phyloP scores from a whole-genome alignment of 2,329 filamentous ascomycete genomes.

The Aspergillus sp. region DNA sequence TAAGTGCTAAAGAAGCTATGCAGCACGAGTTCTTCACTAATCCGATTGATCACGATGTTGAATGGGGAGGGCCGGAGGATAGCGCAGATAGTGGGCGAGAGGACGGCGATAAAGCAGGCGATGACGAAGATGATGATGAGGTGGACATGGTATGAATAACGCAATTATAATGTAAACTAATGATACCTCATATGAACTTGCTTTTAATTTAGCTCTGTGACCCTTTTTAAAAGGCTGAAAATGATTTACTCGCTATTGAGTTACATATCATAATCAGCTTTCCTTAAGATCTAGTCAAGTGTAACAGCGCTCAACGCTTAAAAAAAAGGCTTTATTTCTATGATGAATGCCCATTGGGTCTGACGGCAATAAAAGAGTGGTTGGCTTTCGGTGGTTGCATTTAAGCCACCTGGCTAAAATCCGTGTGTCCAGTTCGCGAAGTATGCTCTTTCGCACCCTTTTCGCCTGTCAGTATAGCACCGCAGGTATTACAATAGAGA shows the following conservation, averaged over 20 bases:
- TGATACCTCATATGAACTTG: constrained; percentile 4
- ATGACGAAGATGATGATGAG: constrained; percentile 41
- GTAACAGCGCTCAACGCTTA: background rate
- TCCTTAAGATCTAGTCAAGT: background rate
- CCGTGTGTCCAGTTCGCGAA: constrained; percentile 47
- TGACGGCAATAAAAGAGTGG: background rate
- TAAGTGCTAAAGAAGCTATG: constrained; percentile 44
- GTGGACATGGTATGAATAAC: constrained; percentile 36
- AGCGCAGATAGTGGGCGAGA: constrained; percentile 35
- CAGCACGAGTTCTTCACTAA: constrained; percentile 47
- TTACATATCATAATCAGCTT: too few species aligned
- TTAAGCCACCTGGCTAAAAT: constrained; percentile 49
- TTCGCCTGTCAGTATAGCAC: constrained; percentile 45
- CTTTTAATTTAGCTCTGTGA: background rate
- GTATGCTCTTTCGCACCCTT: constrained; percentile 49
- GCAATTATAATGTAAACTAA: constrained; percentile 16
- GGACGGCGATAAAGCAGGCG: constrained; percentile 30
- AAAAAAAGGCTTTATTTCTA: background rate
- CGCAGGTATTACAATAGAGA: constrained; percentile 69
- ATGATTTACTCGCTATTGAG: too few species aligned
- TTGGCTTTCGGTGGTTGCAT: background rate
- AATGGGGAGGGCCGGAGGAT: constrained; percentile 41
- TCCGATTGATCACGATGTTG: constrained; percentile 41
- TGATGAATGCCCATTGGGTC: background rate
- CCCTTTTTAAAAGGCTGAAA: too few species aligned